Evolutionary conservation across 352 stramenopile genomes (phyloP).

Genomic region (Paralagenidium karlingii): DNA sequence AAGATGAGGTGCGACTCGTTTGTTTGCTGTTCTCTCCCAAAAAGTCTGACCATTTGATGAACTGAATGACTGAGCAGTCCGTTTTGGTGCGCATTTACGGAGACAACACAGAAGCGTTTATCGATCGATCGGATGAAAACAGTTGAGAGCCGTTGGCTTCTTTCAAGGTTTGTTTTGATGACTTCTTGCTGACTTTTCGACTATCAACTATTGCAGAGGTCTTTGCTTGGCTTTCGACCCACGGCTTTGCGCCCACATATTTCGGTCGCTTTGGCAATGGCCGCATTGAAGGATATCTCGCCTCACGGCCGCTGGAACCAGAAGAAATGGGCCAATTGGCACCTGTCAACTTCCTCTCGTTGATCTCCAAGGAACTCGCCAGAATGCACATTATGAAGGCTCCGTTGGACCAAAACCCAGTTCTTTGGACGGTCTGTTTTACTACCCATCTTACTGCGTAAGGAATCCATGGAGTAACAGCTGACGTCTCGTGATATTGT

Average conservation of each 20-base stretch:
- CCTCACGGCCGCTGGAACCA: conserved; percentile 68
- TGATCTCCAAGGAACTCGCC: conserved; percentile 82
- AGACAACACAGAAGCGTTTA: conserved; percentile 88
- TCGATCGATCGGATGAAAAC: conserved; percentile 87
- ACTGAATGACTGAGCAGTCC: too few species aligned
- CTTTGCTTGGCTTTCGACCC: conserved; percentile 71
- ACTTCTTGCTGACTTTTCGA: conserved; percentile 4
- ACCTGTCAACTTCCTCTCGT: conserved; percentile 65
- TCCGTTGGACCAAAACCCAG: conserved; percentile 28
- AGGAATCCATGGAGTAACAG: conserved; percentile 3
- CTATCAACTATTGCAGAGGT: conserved; percentile 27
- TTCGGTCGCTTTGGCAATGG: conserved; percentile 87
- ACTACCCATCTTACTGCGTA: not conserved
- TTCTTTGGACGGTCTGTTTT: conserved; percentile 41
- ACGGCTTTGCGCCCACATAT: conserved; percentile 81
- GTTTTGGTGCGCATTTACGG: conserved; percentile 88
- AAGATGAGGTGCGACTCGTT: conserved; percentile 22
- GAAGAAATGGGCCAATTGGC: conserved; percentile 72
- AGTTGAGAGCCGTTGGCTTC: conserved; percentile 24
- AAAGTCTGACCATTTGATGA: not conserved
- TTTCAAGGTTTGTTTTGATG: not conserved
- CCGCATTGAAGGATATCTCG: conserved; percentile 85
- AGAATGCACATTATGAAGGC: conserved; percentile 84
- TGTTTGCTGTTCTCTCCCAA: not conserved
- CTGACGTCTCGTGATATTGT: conserved; percentile 1